Base-by-base conservation (phyloP, 805 yeast species). In the Suhomyces sp. region DNA sequence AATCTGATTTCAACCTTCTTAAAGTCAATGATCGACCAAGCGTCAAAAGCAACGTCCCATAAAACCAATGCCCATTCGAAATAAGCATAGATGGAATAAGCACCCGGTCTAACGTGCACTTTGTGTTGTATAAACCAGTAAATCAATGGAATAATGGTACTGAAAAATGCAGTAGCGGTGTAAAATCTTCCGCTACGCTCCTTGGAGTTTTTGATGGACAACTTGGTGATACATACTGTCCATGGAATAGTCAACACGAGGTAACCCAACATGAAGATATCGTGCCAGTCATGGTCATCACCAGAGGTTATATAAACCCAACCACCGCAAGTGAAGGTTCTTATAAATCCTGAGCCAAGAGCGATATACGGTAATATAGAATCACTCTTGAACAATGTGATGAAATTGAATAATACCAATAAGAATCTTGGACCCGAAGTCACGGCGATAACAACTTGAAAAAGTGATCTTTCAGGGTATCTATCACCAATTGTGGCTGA, bases 231-330 rank as follows among this genome's bases (percentile, higher is more conserved):
- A 46, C 83, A 70, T 22, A 85, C 69, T 48, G 90, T 87, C 97
- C 97, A 94, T 1, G 99, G 99, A 38, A 93, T 76, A 1, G 98
- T 92, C 56, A 93, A 77, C 1, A 91, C 81, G 54, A 94, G 87
- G 71, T 94, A 94, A 26, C 87, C 68, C 55, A 94, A 90, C 99
- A 94, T 94, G 67, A 93, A 93, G 44, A 94, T 83, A 65, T 94
- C 98, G 68, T 94, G 99, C 74, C 87, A 85, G 70, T 93, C 97
- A 62, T 93, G 98, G 67, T 94, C 97, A 69, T 94, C 99, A 0
- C 97, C 90, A 6, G 97, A 88, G 1, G 99, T 94, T 57, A 94
- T 88, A 66, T 94, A 94, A 6, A 96, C 96, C 97, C 98, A 94
- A 10, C 98, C 98, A 65, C 99, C 99, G 65, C 98, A 94, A 1